Evolutionary conservation across 306 rosid species (phyloP).

Genomic region (Cicer arietinum): DNA sequence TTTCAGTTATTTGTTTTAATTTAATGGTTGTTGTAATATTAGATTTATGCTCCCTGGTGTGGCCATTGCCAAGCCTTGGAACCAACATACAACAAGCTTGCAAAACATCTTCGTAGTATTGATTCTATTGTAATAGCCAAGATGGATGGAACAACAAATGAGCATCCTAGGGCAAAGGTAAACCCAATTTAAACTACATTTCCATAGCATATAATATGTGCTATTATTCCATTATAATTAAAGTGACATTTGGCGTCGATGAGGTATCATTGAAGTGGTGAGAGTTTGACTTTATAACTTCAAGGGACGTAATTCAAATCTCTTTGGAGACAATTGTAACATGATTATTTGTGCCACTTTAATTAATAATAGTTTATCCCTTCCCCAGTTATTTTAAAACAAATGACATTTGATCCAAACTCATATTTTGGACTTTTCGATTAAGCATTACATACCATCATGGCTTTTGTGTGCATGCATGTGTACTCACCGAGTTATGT

Average conservation of each 20-base stretch:
- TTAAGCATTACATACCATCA: constrained; percentile 10
- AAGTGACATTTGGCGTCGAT: constrained; percentile 7
- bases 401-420: constrained; percentile 38
- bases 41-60: constrained; percentile 99
- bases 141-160: constrained; percentile 99
- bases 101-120: constrained; percentile 78
- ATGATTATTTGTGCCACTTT: too few species aligned
- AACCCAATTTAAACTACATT: constrained; percentile 34
- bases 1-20: constrained; percentile 25
- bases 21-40: constrained; percentile 30
- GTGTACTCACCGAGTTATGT: constrained; percentile 17
- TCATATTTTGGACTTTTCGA: constrained; percentile 19
- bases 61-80: constrained; percentile 99
- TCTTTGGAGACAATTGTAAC: too few species aligned
- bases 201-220: constrained; percentile 44
- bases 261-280: too few species aligned
- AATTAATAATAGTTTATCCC: too few species aligned
- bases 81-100: constrained; percentile 95
- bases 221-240: constrained; percentile 11
- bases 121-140: constrained; percentile 94
- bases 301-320: too few species aligned
- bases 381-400: too few species aligned
- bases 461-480: constrained; percentile 24
- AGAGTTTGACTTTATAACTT: too few species aligned
- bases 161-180: constrained; percentile 98